Evolutionary conservation across 2,329 filamentous ascomycete species (phyloP).

Genomic region (Fusarium pseudograminearum): DNA sequence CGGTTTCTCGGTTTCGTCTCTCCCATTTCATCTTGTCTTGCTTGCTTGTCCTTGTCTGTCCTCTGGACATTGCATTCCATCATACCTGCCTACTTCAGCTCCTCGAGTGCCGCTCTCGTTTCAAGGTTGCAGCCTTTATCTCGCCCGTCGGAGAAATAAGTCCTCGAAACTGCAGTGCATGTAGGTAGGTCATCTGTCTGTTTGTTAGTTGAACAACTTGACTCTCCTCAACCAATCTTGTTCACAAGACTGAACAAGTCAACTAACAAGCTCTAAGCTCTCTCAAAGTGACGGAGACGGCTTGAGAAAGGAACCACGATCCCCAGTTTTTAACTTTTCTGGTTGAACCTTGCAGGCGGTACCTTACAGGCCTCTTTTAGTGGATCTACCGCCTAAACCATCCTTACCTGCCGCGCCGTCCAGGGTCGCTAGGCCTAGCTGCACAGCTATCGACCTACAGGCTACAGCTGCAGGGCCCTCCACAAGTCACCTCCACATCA

Average conservation of each 20-base stretch:
- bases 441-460: neutral
- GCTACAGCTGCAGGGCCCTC: neutral
- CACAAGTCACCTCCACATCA: conserved; percentile 5
- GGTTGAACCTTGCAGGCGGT: conserved; percentile 34
- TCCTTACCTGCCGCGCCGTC: neutral
- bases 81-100: neutral
- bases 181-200: neutral
- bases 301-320: conserved; percentile 1
- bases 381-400: conserved; percentile 27
- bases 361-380: conserved; percentile 40
- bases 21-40: neutral
- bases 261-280: conserved; percentile 3
- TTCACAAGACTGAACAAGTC: conserved; percentile 24
- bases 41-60: neutral
- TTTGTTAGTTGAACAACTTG: conserved; percentile 1
- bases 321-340: conserved; percentile 26
- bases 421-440: neutral
- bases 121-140: conserved; percentile 20
- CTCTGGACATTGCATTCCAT: conserved; percentile 6
- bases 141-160: conserved; percentile 27
- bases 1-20: conserved; percentile 2
- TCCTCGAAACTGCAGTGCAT: conserved; percentile 5
- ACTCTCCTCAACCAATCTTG: neutral
- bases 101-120: neutral
- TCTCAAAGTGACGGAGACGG: conserved; percentile 31